Base-by-base conservation (phyloP, 2,329 filamentous ascomycete species). In the Colletotrichum limetticola region DNA sequence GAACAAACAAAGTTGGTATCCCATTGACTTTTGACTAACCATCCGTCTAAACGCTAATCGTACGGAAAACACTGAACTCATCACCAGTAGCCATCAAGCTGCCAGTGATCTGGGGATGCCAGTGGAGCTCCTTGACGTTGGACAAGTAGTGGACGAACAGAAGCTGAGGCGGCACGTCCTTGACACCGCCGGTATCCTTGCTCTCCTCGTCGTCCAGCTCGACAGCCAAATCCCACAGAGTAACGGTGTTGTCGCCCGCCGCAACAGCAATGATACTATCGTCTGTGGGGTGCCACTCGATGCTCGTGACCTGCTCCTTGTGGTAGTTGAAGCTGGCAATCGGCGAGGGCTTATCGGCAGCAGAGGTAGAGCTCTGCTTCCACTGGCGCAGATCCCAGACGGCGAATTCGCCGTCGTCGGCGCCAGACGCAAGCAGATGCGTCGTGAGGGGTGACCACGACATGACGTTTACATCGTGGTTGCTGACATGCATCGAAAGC, bases 201-300 rank as follows among this genome's bases (percentile, higher is more conserved):
- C 93, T 97, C 88, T 98, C 97, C 83, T 99, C 97, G 80, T 98
- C 97, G 78, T 99, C 97, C 74, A 98, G 82, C 86, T 99, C 97
- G 70, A 98, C 97, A 0, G 95, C 95, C 80, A 99, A 83, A 89
- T 99, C 97, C 97, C 97, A 98, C 37, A 98, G 85, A 1, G 97
- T 98, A 37, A 98, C 91, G 0, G 96, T 98, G 84, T 95, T 96
- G 83, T 99, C 97, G 57, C 93, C 97, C 0, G 95, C 94, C 26
- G 94, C 96, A 55, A 98, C 95, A 3, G 95, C 94, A 19, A 99
- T 91, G 79, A 98, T 97, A 81, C 94, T 97, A 86, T 99, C 96
- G 79, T 99, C 97, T 1, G 94, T 96, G 2, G 97, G 96, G 83
- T 98, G 96, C 96, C 97, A 99, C 85, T 98, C 95, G 52, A 99